phyloP scores from a whole-genome alignment of 176 grass and related monocot species.

The Melocanna baccifera region DNA sequence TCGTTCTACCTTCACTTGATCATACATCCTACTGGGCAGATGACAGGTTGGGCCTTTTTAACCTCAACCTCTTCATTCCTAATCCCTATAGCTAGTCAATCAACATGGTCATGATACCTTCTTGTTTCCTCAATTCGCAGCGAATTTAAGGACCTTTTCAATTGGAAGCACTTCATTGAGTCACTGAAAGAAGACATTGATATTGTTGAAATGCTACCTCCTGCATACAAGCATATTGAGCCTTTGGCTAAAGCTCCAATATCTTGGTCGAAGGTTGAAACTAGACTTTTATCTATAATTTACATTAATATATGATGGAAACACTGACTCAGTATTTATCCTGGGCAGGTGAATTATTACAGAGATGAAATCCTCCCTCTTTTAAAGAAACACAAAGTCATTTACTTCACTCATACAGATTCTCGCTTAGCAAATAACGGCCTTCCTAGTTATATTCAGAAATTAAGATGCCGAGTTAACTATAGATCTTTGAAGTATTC shows the following conservation, averaged over 20 bases:
- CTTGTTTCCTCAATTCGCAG: conserved; percentile 42
- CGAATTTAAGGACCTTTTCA: conserved; percentile 99
- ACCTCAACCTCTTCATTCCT: not conserved
- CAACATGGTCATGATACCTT: not conserved
- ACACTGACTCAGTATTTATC: conserved; percentile 18
- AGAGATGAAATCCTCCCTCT: conserved; percentile 86
- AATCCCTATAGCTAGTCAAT: conserved; percentile 14
- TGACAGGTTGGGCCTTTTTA: conserved; percentile 55
- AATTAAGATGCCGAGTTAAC: conserved; percentile 86
- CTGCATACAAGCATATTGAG: conserved; percentile 60
- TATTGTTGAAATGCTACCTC: conserved; percentile 83
- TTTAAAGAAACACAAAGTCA: conserved; percentile 86
- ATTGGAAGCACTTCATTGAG: conserved; percentile 96
- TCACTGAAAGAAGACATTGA: conserved; percentile 88
- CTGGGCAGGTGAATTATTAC: conserved; percentile 84
- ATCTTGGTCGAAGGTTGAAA: conserved; percentile 96
- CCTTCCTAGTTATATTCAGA: conserved; percentile 90
- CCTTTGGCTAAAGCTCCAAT: conserved; percentile 84
- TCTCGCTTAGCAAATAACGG: conserved; percentile 95
- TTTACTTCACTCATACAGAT: conserved; percentile 98
- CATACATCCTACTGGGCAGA: conserved; percentile 99
- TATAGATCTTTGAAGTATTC: conserved; percentile 95
- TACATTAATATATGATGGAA: conserved; percentile 27
- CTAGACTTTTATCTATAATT: not conserved
- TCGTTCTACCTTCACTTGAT: conserved; percentile 97